phyloP scores from a whole-genome alignment of 176 grass and related monocot species.

The Musa acuminata region DNA sequence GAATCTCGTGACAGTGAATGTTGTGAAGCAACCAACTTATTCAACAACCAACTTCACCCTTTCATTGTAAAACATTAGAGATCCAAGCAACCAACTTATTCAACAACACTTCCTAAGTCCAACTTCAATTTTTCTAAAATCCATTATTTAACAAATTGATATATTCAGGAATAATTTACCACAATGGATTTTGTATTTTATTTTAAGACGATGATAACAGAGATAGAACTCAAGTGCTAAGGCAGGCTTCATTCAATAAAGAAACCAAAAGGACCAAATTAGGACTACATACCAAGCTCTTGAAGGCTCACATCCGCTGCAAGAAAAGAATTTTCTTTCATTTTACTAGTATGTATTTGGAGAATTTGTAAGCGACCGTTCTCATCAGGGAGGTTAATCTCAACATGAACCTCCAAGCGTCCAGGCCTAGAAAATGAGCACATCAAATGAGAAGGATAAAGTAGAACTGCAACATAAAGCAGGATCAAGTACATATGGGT shows the following conservation, averaged over 20 bases:
- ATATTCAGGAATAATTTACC: not conserved
- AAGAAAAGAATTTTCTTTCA: conserved; percentile 97
- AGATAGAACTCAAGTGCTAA: not conserved
- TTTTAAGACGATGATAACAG: no score
- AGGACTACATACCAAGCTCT: conserved; percentile 53
- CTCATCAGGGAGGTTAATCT: conserved; percentile 97
- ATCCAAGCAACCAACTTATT: no score
- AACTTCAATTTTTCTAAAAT: no score
- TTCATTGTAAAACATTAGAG: no score
- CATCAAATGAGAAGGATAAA: conserved; percentile 1
- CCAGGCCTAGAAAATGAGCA: conserved; percentile 51
- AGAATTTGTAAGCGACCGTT: conserved; percentile 98
- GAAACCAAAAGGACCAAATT: conserved; percentile 6
- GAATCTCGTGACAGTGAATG: no score
- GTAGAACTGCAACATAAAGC: not conserved
- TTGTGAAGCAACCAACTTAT: no score
- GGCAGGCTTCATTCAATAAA: not conserved
- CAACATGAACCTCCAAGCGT: conserved; percentile 92
- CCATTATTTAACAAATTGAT: not conserved
- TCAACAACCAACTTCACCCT: no score
- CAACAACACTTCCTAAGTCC: no score
- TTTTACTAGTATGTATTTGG: conserved; percentile 97
- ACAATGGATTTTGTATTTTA: no score
- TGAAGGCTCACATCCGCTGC: conserved; percentile 81
- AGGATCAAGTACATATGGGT: not conserved